Conservation (phyloP, 2,329 filamentous ascomycete genomes). For the Pestalotiopsis sp. region DNA sequence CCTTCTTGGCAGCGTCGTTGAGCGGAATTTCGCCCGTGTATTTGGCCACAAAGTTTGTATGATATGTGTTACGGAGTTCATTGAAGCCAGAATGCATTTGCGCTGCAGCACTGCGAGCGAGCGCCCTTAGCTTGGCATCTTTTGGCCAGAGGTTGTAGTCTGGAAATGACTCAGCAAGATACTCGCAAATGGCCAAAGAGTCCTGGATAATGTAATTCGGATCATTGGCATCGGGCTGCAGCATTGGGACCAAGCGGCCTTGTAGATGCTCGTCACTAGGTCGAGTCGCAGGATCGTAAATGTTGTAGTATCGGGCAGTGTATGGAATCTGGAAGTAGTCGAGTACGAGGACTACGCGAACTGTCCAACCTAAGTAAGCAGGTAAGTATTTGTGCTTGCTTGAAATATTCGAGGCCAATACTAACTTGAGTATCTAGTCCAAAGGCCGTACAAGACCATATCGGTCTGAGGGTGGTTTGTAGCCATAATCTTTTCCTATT, state of each 20-base stretch:
- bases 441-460: conserved; percentile 2
- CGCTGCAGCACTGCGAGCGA: conserved; percentile 45
- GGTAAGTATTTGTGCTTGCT: not conserved
- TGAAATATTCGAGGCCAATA: not conserved
- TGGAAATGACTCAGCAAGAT: conserved; percentile 46
- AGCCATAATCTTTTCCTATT: not conserved
- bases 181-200: conserved; percentile 52
- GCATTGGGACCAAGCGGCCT: conserved; percentile 39
- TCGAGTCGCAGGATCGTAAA: conserved; percentile 27
- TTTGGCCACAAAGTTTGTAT: conserved; percentile 41
- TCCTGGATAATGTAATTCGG: conserved; percentile 43
- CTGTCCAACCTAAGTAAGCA: conserved; percentile 24
- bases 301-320: conserved; percentile 39
- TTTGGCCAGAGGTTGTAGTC: conserved; percentile 42
- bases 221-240: conserved; percentile 43
- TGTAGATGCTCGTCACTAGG: conserved; percentile 36
- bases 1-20: conserved; percentile 21
- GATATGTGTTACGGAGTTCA: conserved; percentile 43
- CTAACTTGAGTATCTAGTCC: conserved; percentile 11
- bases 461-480: not conserved
- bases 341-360: conserved; percentile 37
- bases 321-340: conserved; percentile 46
- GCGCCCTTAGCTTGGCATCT: conserved; percentile 41
- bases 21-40: conserved; percentile 28
- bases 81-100: conserved; percentile 51